phyloP scores from a whole-genome alignment of 2,329 filamentous ascomycete genomes.

The Hypoxylon sp. region DNA sequence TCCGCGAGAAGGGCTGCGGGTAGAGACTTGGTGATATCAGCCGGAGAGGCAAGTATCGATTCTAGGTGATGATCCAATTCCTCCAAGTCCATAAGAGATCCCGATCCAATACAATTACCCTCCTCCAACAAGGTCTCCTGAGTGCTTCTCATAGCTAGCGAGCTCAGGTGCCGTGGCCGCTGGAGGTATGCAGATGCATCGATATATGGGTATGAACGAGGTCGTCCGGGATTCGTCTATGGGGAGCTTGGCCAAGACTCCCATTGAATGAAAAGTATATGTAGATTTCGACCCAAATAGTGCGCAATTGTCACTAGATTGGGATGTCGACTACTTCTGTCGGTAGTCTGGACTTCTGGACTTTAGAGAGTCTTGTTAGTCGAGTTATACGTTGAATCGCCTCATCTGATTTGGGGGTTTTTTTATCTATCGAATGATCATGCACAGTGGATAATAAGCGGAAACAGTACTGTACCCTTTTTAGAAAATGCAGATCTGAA shows the following conservation, averaged over 20 bases:
- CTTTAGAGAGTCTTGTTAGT: conserved; percentile 45
- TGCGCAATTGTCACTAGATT: conserved; percentile 43
- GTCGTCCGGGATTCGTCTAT: conserved; percentile 49
- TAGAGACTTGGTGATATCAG: conserved; percentile 45
- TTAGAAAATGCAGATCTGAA: conserved; percentile 28
- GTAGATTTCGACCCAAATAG: conserved; percentile 40
- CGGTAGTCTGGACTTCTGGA: conserved; percentile 22
- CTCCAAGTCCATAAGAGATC: conserved; percentile 49
- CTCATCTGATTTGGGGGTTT: conserved; percentile 39
- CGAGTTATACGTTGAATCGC: conserved; percentile 27
- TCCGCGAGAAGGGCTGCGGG: conserved; percentile 47
- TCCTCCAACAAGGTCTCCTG: conserved; percentile 50
- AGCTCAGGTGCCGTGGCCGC: conserved; percentile 43
- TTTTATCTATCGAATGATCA: conserved; percentile 42
- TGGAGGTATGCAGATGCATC: conserved; percentile 51
- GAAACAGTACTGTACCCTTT: conserved; percentile 44
- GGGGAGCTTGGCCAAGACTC: conserved; percentile 47
- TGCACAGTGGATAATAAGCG: conserved; percentile 42
- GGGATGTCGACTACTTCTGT: conserved; percentile 43
- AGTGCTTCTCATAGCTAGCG: conserved; percentile 53
- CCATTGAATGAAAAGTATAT: conserved; percentile 49
- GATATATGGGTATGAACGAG: conserved; percentile 50
- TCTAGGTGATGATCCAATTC: conserved; percentile 51
- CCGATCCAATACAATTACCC: conserved; percentile 45
- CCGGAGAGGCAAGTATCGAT: conserved; percentile 47